These are phyloP conservation scores for Gloeopeniophorella convolvens DNA, from an alignment of 768 basidiomycete genomes.

Conservation along the genomic window DNA sequence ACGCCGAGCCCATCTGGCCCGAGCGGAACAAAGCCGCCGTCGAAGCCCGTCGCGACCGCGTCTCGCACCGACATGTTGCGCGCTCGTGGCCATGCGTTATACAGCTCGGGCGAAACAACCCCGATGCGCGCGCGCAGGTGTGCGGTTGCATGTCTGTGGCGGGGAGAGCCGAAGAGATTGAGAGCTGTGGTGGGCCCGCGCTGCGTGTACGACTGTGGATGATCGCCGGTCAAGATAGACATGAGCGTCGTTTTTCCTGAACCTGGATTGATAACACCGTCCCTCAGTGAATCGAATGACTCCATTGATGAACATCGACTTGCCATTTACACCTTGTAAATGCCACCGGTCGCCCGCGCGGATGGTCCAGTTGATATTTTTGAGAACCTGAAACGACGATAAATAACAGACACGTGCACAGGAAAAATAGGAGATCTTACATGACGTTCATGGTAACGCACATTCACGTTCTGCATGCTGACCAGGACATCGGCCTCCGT, in stretches of 20 bases:
- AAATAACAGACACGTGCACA: neutral
- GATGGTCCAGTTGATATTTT: slow-evolving; percentile 77
- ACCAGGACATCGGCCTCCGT: slow-evolving; percentile 41
- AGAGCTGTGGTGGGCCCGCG: slow-evolving; percentile 35
- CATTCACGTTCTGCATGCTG: slow-evolving; percentile 57
- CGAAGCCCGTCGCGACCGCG: slow-evolving; percentile 82
- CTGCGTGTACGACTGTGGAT: slow-evolving; percentile 90
- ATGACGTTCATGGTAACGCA: slow-evolving; percentile 54
- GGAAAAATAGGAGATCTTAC: neutral
- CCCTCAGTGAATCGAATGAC: no score
- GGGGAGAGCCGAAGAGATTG: slow-evolving; percentile 54
- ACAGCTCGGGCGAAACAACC: slow-evolving; percentile 83
- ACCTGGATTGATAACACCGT: slow-evolving; percentile 50
- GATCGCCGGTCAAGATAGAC: slow-evolving; percentile 86
- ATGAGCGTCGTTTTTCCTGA: slow-evolving; percentile 95
- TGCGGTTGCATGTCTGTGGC: slow-evolving; percentile 61
- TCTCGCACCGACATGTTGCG: slow-evolving; percentile 66
- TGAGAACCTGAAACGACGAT: slow-evolving; percentile 51
- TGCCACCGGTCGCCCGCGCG: slow-evolving; percentile 83
- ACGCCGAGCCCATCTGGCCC: slow-evolving; percentile 41
- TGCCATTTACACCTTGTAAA: slow-evolving; percentile 84
- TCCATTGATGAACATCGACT: slow-evolving; percentile 4
- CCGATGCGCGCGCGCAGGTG: slow-evolving; percentile 63
- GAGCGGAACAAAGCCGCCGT: slow-evolving; percentile 67
- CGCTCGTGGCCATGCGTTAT: slow-evolving; percentile 81